phyloP scores from a whole-genome alignment of 352 stramenopile species.

The Globisporangium iwayamae region DNA sequence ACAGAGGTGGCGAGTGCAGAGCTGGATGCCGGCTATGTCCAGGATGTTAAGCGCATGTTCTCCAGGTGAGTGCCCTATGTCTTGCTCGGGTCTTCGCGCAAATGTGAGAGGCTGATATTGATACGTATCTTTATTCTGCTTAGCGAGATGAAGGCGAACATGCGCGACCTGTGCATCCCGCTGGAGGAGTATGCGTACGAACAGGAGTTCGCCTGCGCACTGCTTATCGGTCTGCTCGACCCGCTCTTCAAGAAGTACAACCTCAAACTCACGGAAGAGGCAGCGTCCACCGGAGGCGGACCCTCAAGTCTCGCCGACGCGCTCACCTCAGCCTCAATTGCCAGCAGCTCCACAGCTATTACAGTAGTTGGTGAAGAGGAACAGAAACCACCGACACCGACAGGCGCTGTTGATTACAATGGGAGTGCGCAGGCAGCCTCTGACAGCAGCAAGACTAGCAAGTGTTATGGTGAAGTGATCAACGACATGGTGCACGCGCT shows the following conservation, averaged over 20 bases:
- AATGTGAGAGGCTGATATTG: background rate
- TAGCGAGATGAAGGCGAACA: constrained; percentile 85
- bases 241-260: constrained; percentile 64
- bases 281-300: background rate
- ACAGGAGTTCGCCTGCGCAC: constrained; percentile 68
- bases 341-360: background rate
- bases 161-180: constrained; percentile 79
- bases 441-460: constrained; percentile 13
- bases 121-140: background rate
- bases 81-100: too few species aligned
- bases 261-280: constrained; percentile 35
- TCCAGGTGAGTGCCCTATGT: constrained; percentile 20
- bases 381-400: constrained; percentile 6
- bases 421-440: background rate
- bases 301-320: constrained; percentile 7
- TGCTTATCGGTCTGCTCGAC: constrained; percentile 71
- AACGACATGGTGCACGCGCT: constrained; percentile 69
- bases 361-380: background rate
- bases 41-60: constrained; percentile 59
- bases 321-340: constrained; percentile 2
- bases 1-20: constrained; percentile 35
- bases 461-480: constrained; percentile 69
- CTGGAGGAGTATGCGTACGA: constrained; percentile 83
- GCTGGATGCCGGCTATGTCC: constrained; percentile 71
- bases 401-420: background rate